A percentile compares a stretch with the other conserved stretches of the same genome.
phyloP scores from a whole-genome alignment of 1,284 basidiomycete species.

The Austropuccinia psidii region DNA sequence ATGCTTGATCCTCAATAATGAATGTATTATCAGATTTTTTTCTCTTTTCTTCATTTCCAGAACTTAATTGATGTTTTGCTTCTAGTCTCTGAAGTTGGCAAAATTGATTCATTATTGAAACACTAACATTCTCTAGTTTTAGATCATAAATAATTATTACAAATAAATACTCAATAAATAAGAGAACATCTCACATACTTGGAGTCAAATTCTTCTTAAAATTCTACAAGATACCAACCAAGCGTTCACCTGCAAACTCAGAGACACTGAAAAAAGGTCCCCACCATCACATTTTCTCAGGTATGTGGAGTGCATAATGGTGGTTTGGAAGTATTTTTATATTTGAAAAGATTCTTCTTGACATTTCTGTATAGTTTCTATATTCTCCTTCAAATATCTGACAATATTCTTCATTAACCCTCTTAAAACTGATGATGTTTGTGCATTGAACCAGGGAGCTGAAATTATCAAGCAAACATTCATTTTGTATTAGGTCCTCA shows the following conservation, averaged over 20 bases:
- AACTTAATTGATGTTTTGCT: too few relatives aligned
- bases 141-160: too few relatives aligned
- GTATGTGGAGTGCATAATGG: slow-evolving; percentile 8
- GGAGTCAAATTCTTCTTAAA: too few relatives aligned
- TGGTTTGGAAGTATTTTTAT: not conserved
- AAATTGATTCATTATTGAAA: too few relatives aligned
- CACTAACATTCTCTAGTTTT: too few relatives aligned
- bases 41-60: too few relatives aligned
- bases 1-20: too few relatives aligned
- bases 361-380: not conserved
- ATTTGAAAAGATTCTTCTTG: not conserved
- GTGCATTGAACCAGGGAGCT: slow-evolving; percentile 34
- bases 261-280: not conserved
- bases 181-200: too few relatives aligned
- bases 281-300: slow-evolving; percentile 4
- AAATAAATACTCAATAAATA: too few relatives aligned
- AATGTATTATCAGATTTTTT: too few relatives aligned
- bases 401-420: not conserved
- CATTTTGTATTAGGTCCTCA: not conserved
- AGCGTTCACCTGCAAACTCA: slow-evolving; percentile 12
- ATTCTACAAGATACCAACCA: slow-evolving; percentile 2
- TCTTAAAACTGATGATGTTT: not conserved
- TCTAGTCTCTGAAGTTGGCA: too few relatives aligned
- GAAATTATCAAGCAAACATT: slow-evolving; percentile 19
- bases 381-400: not conserved